These are phyloP conservation scores for Cadophora luteo-olivacea DNA, from an alignment of 2,329 filamentous ascomycete genomes.

Conservation along the genomic window DNA sequence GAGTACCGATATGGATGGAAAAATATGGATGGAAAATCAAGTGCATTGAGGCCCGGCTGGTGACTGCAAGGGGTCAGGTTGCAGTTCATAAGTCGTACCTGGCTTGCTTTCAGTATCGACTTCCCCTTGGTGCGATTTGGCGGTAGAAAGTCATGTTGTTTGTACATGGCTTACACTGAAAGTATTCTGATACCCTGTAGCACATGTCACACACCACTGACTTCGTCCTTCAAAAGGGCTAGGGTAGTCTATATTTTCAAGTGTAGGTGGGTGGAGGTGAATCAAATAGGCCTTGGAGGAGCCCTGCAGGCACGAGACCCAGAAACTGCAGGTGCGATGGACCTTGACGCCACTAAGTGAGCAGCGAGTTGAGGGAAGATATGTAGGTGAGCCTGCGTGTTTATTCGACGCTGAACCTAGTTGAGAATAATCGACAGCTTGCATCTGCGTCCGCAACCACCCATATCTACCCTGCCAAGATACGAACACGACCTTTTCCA, in stretches of 20 bases:
- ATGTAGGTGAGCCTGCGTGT: neutral
- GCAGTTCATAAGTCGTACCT: neutral
- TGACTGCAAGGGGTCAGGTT: slow-evolving; percentile 2
- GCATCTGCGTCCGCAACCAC: slow-evolving; percentile 1
- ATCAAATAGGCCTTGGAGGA: no score
- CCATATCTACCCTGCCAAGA: neutral
- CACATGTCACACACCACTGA: neutral
- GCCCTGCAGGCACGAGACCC: neutral
- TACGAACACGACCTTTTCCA: neutral
- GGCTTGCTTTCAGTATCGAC: no score
- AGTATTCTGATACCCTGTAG: neutral
- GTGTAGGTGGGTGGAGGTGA: no score
- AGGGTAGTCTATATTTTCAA: no score
- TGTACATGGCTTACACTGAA: neutral
- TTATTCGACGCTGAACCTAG: neutral
- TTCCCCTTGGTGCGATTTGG: neutral
- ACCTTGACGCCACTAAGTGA: neutral
- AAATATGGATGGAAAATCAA: no score
- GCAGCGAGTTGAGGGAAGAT: neutral
- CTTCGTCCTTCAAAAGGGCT: neutral
- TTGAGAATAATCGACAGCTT: neutral
- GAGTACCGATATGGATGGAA: neutral
- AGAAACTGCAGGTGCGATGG: neutral
- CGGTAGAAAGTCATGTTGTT: neutral
- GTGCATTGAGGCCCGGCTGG: no score